Conservation (phyloP, 2,329 filamentous ascomycete genomes). For the Epichloe gansuensis region DNA sequence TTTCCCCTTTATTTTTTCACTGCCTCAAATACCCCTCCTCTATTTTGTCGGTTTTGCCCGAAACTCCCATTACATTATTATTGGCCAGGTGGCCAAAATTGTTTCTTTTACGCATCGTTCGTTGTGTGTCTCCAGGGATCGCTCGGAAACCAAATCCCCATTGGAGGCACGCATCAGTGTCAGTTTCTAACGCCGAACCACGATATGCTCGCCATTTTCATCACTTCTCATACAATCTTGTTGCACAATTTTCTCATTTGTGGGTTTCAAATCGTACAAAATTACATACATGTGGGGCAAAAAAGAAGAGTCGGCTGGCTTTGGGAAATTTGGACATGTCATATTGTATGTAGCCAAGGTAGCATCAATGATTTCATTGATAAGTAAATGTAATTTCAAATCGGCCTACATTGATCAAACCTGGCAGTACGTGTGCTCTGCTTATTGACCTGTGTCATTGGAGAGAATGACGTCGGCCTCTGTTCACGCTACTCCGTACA, state of each 20-base stretch:
- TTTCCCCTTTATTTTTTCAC: neutral
- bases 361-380: neutral
- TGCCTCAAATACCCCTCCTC: neutral
- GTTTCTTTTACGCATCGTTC: neutral
- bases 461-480: too few species aligned
- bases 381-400: too few species aligned
- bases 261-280: neutral
- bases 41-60: neutral
- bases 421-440: too few species aligned
- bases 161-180: neutral
- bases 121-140: neutral
- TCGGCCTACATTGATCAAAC: too few species aligned
- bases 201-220: neutral
- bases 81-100: neutral
- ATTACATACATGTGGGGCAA: neutral
- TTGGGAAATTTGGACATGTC: neutral
- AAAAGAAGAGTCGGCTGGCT: too few species aligned
- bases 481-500: too few species aligned
- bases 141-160: neutral
- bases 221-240: neutral
- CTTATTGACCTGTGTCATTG: too few species aligned
- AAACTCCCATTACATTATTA: neutral
- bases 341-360: neutral
- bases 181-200: neutral
- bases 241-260: neutral